A percentile compares a stretch with the other conserved stretches of the same genome.
Conservation (phyloP, 306 rosid species). For the Erythrophleum fordii region DNA sequence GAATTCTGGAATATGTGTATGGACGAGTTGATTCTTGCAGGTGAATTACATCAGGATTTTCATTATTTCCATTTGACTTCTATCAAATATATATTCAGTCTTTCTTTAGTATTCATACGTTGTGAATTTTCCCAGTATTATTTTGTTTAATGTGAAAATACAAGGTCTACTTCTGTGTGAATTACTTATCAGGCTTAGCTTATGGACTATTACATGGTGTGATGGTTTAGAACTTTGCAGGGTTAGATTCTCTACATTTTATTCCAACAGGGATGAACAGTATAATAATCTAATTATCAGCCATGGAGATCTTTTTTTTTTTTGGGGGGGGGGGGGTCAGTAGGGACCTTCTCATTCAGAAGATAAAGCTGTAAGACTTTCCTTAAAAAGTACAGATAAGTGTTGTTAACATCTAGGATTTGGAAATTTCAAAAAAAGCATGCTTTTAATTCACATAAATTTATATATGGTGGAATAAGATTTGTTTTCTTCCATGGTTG, state of each 20-base stretch:
- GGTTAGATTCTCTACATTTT: not conserved
- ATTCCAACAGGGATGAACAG: too few relatives aligned
- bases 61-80: not conserved
- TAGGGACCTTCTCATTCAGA: too few relatives aligned
- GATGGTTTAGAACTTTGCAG: not conserved
- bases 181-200: not conserved
- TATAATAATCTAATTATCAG: not conserved
- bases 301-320: not conserved
- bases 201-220: not conserved
- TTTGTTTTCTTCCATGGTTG: not conserved
- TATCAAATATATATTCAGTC: not conserved
- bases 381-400: conserved; percentile 18
- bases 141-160: conserved; percentile 21
- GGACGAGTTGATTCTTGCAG: conserved; percentile 92
- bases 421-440: not conserved
- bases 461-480: not conserved
- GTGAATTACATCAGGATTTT: conserved; percentile 44
- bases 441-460: conserved; percentile 1
- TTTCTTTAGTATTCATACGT: conserved; percentile 20
- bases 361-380: not conserved
- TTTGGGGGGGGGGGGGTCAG: too few relatives aligned
- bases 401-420: not conserved
- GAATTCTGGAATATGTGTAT: conserved; percentile 76
- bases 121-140: not conserved
- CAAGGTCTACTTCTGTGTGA: not conserved